These are phyloP conservation scores for Phaeotremella fagi DNA, from an alignment of 768 basidiomycete genomes.

Conservation along the genomic window DNA sequence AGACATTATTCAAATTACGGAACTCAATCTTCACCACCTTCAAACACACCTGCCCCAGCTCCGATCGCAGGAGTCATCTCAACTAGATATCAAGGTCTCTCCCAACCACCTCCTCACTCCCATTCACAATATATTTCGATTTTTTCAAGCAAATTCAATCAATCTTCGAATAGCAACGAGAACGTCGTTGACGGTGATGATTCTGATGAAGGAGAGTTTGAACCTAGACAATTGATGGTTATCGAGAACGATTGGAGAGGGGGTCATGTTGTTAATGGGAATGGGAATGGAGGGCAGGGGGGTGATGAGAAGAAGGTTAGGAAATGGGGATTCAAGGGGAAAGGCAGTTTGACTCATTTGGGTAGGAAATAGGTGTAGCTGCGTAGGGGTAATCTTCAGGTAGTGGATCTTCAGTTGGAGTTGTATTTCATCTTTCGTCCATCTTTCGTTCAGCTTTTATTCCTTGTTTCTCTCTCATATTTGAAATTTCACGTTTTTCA, in stretches of 20 bases:
- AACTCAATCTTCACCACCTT: neutral
- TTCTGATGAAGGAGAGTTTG: slow-evolving; percentile 34
- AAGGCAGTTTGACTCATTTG: neutral
- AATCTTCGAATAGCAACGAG: slow-evolving; percentile 24
- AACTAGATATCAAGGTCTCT: slow-evolving; percentile 22
- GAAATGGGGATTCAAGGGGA: neutral
- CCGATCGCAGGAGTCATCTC: slow-evolving; percentile 31
- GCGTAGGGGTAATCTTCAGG: neutral
- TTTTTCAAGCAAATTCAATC: slow-evolving; percentile 30
- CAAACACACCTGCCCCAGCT: slow-evolving; percentile 5
- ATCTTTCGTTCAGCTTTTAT: no score
- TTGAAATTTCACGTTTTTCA: no score
- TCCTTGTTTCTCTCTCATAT: no score
- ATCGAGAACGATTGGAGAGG: slow-evolving; percentile 43
- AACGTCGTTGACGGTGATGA: slow-evolving; percentile 8
- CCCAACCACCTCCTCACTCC: slow-evolving; percentile 1
- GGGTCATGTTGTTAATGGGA: slow-evolving; percentile 11
- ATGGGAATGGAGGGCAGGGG: no score
- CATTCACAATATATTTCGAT: slow-evolving; percentile 30
- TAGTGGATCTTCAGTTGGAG: neutral
- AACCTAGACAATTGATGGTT: slow-evolving; percentile 22
- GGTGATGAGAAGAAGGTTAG: neutral
- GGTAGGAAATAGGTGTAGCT: neutral
- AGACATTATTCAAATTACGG: neutral
- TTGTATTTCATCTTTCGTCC: no score